Conservation (phyloP, 192 early-diverging fungal species). For the Dissophora ornata region DNA sequence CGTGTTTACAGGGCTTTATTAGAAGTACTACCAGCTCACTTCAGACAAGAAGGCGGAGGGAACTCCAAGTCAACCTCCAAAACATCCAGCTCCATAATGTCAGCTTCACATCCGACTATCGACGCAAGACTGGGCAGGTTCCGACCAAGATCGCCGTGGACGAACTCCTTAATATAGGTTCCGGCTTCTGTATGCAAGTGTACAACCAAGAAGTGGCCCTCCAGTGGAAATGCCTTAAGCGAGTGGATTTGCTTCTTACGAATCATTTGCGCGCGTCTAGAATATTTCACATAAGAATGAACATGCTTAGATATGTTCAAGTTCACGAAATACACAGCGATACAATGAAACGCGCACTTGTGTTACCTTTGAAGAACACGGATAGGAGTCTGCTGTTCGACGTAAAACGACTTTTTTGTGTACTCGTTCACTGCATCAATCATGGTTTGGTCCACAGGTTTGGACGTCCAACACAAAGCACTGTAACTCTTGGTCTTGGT, state of each 20-base stretch:
- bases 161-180: conserved; percentile 94
- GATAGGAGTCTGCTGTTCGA: conserved; percentile 78
- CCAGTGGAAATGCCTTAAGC: conserved; percentile 59
- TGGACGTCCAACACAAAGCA: conserved; percentile 76
- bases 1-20: conserved; percentile 10
- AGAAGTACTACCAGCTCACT: background rate
- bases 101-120: conserved; percentile 69
- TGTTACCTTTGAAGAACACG: conserved; percentile 76
- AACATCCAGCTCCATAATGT: conserved; percentile 88
- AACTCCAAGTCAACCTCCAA: conserved; percentile 87
- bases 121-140: conserved; percentile 80
- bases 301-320: too few species aligned
- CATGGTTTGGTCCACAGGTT: conserved; percentile 60
- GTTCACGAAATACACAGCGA: too few species aligned
- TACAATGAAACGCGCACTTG: too few species aligned
- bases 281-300: background rate
- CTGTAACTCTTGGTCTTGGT: conserved; percentile 79
- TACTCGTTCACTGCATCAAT: conserved; percentile 64
- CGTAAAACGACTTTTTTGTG: conserved; percentile 58
- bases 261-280: conserved; percentile 67
- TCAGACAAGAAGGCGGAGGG: conserved; percentile 63
- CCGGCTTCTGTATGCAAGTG: conserved; percentile 88
- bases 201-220: conserved; percentile 68
- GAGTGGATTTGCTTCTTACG: conserved; percentile 65
- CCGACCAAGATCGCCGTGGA: conserved; percentile 92